Conservation (phyloP, 2,329 filamentous ascomycete genomes). For the Arthrobotrys musiformis region DNA sequence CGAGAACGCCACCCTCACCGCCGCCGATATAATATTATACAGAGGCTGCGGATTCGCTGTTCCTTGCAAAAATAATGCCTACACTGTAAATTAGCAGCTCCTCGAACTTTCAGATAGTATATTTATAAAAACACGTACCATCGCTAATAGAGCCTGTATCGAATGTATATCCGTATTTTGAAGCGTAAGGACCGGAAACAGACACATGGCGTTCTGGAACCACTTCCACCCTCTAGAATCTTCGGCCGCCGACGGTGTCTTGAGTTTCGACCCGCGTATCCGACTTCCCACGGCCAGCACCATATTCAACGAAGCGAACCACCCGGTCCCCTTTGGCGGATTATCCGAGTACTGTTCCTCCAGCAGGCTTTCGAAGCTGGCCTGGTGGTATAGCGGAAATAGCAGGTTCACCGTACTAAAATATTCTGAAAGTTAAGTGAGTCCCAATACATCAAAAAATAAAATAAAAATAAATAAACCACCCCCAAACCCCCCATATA, state of each 20-base stretch:
- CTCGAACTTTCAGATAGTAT: neutral
- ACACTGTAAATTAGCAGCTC: conserved; percentile 51
- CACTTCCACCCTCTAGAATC: conserved; percentile 86
- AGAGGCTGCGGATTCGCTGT: conserved; percentile 96
- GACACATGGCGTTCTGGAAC: conserved; percentile 94
- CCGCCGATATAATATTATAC: conserved; percentile 88
- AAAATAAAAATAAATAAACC: neutral
- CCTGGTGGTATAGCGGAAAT: conserved; percentile 96
- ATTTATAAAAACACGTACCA: conserved; percentile 67
- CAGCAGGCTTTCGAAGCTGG: conserved; percentile 97
- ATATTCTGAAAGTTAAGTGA: conserved; percentile 70
- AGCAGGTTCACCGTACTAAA: conserved; percentile 99
- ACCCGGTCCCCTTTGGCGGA: conserved; percentile 92
- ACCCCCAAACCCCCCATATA: too few species aligned
- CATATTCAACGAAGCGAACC: conserved; percentile 98
- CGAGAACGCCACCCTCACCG: conserved; percentile 88
- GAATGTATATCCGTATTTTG: conserved; percentile 94
- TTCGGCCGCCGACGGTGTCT: conserved; percentile 87
- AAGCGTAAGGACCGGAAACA: conserved; percentile 92
- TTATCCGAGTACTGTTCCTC: conserved; percentile 92
- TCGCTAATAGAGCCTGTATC: conserved; percentile 91
- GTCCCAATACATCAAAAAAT: neutral
- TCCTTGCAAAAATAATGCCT: conserved; percentile 89
- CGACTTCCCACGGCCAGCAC: conserved; percentile 92
- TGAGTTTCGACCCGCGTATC: conserved; percentile 76